These are phyloP conservation scores for Pleurotus giganteus DNA, from an alignment of 768 basidiomycete species.

Conservation along the genomic window DNA sequence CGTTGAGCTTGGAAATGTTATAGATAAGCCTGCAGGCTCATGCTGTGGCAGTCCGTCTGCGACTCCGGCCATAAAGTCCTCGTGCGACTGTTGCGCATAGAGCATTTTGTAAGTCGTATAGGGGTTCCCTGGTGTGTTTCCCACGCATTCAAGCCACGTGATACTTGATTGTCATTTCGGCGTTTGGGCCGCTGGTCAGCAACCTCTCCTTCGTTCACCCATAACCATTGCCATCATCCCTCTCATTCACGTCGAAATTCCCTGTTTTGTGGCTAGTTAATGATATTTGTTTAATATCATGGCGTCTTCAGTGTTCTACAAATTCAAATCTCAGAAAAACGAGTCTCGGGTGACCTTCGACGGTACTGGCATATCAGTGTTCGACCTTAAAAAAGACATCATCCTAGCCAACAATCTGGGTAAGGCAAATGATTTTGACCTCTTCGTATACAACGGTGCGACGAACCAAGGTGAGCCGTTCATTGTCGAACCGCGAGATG, in stretches of 20 bases:
- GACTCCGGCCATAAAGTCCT: background rate
- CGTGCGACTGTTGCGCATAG: background rate
- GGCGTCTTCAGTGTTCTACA: slow-evolving; percentile 97
- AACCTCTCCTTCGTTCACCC: background rate
- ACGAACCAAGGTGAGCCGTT: slow-evolving; percentile 78
- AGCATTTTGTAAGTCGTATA: background rate
- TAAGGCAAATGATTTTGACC: slow-evolving; percentile 97
- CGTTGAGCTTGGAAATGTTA: too few species aligned
- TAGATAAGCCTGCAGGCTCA: background rate
- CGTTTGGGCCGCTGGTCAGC: too few species aligned
- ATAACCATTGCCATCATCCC: slow-evolving; percentile 8
- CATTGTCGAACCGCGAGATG: background rate
- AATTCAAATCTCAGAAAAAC: slow-evolving; percentile 92
- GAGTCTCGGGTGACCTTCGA: slow-evolving; percentile 97
- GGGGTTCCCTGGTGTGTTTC: too few species aligned
- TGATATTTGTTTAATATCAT: slow-evolving; percentile 43
- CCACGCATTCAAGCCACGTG: too few species aligned
- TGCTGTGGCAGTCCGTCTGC: background rate
- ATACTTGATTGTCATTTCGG: too few species aligned
- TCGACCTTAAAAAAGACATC: slow-evolving; percentile 98
- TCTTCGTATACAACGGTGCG: slow-evolving; percentile 79
- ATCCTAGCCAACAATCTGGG: slow-evolving; percentile 94
- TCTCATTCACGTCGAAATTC: slow-evolving; percentile 21
- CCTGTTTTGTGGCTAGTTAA: slow-evolving; percentile 25
- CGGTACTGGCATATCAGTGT: slow-evolving; percentile 97